These are phyloP conservation scores for Acorus calamus DNA, from an alignment of 106 monocot species.

Conservation along the genomic window DNA sequence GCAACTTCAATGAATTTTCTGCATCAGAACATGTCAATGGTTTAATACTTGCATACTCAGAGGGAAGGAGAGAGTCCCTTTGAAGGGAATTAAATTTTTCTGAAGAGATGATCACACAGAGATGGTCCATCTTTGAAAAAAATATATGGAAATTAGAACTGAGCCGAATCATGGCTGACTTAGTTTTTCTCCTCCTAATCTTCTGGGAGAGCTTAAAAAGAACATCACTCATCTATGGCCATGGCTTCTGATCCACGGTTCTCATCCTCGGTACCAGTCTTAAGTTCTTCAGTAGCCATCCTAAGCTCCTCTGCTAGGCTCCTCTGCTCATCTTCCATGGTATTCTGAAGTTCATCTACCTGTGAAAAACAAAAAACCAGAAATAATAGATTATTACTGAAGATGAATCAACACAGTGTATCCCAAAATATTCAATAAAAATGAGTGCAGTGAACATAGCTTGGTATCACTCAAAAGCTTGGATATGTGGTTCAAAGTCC, in stretches of 20 bases:
- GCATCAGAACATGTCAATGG: too few species aligned
- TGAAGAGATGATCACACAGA: too few species aligned
- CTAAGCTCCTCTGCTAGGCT: conserved; percentile 51
- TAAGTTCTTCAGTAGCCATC: conserved; percentile 29
- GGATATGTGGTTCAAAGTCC: neutral
- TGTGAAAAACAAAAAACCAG: conserved; percentile 9
- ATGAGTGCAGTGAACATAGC: neutral
- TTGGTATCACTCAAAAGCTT: too few species aligned
- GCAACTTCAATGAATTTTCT: too few species aligned
- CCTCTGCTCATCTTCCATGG: conserved; percentile 73
- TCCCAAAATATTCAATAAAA: neutral
- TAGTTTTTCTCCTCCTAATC: too few species aligned
- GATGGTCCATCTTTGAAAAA: too few species aligned
- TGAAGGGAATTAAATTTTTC: too few species aligned
- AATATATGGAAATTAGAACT: too few species aligned
- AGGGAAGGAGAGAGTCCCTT: too few species aligned
- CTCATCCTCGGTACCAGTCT: conserved; percentile 1
- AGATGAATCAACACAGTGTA: neutral
- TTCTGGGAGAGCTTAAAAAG: too few species aligned
- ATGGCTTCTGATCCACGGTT: conserved; percentile 28
- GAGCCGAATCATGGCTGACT: too few species aligned
- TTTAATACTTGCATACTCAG: too few species aligned
- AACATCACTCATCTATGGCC: conserved; percentile 13
- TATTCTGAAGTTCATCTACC: conserved; percentile 88
- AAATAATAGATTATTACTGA: neutral